These are phyloP conservation scores for Cynara cardunculus DNA, from an alignment of 129 eudicot species.

Conservation along the genomic window DNA sequence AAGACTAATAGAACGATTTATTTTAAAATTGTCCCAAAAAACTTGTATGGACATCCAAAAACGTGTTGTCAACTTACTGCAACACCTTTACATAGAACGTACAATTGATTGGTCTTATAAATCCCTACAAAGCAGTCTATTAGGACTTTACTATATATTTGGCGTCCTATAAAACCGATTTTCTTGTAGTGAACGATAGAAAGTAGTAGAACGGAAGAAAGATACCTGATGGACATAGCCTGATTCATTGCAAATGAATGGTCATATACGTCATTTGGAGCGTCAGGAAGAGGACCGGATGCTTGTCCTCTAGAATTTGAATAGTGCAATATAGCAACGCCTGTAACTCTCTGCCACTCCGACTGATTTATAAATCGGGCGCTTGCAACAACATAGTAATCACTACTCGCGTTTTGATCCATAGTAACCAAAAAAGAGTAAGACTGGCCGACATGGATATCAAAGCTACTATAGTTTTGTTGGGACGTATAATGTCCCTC, in stretches of 20 bases:
- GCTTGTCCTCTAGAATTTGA: conserved; percentile 69
- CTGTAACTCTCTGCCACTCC: conserved; percentile 82
- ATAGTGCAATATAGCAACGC: conserved; percentile 83
- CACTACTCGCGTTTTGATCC: conserved; percentile 93
- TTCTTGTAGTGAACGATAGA: background rate
- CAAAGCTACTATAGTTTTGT: conserved; percentile 69
- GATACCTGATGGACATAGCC: conserved; percentile 81
- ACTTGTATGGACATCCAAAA: background rate
- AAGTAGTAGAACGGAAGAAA: background rate
- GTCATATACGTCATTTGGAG: conserved; percentile 69
- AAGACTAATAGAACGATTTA: background rate
- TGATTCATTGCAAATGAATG: conserved; percentile 64
- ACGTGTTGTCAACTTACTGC: background rate
- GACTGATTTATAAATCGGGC: conserved; percentile 79
- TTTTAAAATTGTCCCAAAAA: background rate
- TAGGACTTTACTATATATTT: background rate
- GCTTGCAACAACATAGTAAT: conserved; percentile 93
- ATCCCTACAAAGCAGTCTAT: background rate
- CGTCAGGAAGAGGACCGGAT: conserved; percentile 83
- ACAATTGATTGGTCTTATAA: background rate
- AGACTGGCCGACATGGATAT: conserved; percentile 93
- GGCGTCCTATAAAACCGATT: background rate
- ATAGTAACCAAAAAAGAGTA: conserved; percentile 82
- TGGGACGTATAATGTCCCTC: conserved; percentile 82
- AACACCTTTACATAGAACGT: background rate